Conservation (phyloP, 129 eudicot species). For the Oenanthe sinensis region DNA sequence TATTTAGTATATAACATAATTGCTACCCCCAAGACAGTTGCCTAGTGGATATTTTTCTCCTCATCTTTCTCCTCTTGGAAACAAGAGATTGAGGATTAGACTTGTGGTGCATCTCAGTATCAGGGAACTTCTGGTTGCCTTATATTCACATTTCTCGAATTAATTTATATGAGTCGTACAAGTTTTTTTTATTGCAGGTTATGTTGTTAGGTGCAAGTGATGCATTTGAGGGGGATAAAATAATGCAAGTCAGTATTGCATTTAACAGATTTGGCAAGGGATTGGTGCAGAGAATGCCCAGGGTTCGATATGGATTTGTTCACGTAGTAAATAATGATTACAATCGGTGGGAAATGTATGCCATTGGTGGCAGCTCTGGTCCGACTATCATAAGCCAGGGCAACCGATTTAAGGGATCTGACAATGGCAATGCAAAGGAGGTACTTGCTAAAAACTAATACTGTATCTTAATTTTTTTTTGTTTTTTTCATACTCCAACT, state of each 20-base stretch:
- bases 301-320: conserved; percentile 7
- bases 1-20: not conserved
- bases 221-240: not conserved
- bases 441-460: not conserved
- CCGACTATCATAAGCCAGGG: conserved; percentile 7
- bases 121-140: not conserved
- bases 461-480: too few relatives aligned
- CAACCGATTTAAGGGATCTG: conserved; percentile 2
- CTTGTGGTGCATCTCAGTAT: not conserved
- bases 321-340: conserved; percentile 6
- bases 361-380: conserved; percentile 1
- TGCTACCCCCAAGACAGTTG: not conserved
- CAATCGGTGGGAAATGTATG: conserved; percentile 12
- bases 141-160: not conserved
- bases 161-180: not conserved
- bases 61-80: not conserved
- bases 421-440: not conserved
- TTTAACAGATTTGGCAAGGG: conserved; percentile 11
- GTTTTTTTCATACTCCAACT: too few relatives aligned
- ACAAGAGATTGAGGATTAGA: not conserved
- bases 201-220: conserved; percentile 13
- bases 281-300: conserved; percentile 9
- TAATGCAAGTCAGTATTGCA: not conserved
- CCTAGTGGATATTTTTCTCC: not conserved
- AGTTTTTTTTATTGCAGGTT: conserved; percentile 4